A percentile compares a stretch with the other conserved stretches of the same genome.
Evolutionary conservation across 176 grass and related monocot species (phyloP).

Genomic region (Bromus sterilis): DNA sequence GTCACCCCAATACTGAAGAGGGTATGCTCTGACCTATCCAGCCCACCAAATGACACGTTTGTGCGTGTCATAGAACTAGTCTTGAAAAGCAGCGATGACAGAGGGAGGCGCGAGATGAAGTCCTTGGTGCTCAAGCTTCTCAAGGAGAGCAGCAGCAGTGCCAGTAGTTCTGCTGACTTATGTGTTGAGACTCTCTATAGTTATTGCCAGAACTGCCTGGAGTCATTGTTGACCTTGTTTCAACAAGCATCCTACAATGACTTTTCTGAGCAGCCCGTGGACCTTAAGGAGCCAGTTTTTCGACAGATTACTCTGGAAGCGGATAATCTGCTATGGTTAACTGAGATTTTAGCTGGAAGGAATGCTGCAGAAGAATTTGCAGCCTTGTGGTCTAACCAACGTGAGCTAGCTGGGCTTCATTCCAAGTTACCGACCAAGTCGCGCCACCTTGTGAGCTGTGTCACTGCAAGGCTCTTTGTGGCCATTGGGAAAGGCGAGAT

Average conservation of each 20-base stretch:
- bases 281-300: conserved; percentile 38
- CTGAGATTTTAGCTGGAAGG: conserved; percentile 72
- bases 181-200: conserved; percentile 56
- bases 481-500: conserved; percentile 88
- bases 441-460: conserved; percentile 73
- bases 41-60: conserved; percentile 65
- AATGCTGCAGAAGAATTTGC: conserved; percentile 54
- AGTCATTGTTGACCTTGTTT: conserved; percentile 62
- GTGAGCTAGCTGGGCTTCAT: conserved; percentile 63
- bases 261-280: conserved; percentile 37
- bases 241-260: conserved; percentile 38
- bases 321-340: conserved; percentile 87
- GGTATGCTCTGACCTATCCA: conserved; percentile 47
- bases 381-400: conserved; percentile 55
- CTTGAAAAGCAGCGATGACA: conserved; percentile 76
- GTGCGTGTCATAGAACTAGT: conserved; percentile 73
- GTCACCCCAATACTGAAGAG: conserved; percentile 81
- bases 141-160: conserved; percentile 59
- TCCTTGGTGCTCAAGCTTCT: conserved; percentile 76
- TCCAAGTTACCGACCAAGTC: conserved; percentile 69
- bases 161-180: conserved; percentile 38
- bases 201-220: conserved; percentile 59
- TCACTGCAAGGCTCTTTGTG: conserved; percentile 75
- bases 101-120: conserved; percentile 81
- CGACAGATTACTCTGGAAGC: conserved; percentile 67